phyloP scores from a whole-genome alignment of 371 early-diverging fungal species.

The Vairimorpha necatrix region DNA sequence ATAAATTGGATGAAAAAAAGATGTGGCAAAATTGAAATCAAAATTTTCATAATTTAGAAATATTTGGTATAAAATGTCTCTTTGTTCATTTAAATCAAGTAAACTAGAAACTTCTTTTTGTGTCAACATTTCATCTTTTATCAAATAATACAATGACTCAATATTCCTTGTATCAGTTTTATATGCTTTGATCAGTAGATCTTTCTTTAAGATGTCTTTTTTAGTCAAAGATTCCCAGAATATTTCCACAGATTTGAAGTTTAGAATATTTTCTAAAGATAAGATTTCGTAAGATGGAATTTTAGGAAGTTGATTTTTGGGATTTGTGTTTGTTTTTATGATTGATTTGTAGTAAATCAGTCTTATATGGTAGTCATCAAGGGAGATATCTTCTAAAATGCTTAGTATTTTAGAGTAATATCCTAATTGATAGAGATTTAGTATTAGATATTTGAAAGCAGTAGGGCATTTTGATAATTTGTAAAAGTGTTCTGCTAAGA shows the following conservation, averaged over 20 bases:
- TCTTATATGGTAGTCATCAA: constrained; percentile 10
- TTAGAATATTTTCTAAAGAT: background rate
- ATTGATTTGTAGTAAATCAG: constrained; percentile 21
- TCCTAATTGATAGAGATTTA: constrained; percentile 5
- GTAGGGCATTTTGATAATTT: background rate
- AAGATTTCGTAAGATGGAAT: background rate
- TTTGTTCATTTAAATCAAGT: background rate
- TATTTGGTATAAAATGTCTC: background rate
- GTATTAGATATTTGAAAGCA: background rate
- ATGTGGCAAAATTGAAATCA: background rate
- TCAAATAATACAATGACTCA: constrained; percentile 31
- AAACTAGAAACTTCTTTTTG: constrained; percentile 11
- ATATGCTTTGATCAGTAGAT: constrained; percentile 31
- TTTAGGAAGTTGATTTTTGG: background rate
- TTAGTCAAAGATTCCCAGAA: constrained; percentile 23
- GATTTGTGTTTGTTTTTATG: background rate
- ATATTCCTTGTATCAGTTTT: constrained; percentile 21
- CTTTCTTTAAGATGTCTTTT: constrained; percentile 25
- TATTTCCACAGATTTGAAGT: constrained; percentile 9
- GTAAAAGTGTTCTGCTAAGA: constrained; percentile 1
- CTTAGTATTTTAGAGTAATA: constrained; percentile 20
- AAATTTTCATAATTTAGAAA: too few relatives aligned
- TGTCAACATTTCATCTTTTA: constrained; percentile 10
- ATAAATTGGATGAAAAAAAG: constrained; percentile 26
- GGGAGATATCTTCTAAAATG: background rate